Percentiles rank a stretch among this genome's conserved stretches.
These are phyloP conservation scores for Pestalotiopsis sp. DNA, from an alignment of 2,329 filamentous ascomycete species.

Conservation along the genomic window DNA sequence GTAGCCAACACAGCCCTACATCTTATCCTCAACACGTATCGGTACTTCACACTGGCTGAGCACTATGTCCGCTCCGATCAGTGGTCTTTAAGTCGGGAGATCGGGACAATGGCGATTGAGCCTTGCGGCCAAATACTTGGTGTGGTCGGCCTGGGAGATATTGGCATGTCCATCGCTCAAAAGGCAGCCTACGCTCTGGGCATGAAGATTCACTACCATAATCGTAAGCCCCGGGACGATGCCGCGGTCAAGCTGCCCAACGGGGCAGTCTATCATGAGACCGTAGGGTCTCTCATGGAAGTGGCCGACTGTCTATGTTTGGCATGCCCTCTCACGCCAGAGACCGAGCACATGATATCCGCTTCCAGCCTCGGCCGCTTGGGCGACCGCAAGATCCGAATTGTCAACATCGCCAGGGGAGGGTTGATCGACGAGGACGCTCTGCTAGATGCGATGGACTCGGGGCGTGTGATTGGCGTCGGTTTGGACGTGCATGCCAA, in stretches of 20 bases:
- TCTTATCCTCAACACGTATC: not conserved
- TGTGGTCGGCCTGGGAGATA: not conserved
- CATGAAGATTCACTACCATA: slow-evolving; percentile 3
- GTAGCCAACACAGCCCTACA: not conserved
- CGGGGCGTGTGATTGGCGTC: not conserved
- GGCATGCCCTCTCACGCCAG: not conserved
- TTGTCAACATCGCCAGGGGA: slow-evolving; percentile 4
- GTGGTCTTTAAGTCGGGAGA: not conserved
- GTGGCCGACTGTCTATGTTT: not conserved
- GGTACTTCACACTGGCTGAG: slow-evolving; percentile 37
- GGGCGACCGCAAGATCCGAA: slow-evolving; percentile 32
- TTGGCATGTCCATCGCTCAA: not conserved
- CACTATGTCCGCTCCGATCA: slow-evolving; percentile 38
- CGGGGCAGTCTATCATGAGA: not conserved
- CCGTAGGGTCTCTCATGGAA: not conserved
- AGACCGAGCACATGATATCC: slow-evolving; percentile 33
- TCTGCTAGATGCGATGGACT: not conserved
- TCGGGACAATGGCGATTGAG: not conserved
- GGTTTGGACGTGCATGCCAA: slow-evolving; percentile 1
- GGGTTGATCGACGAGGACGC: slow-evolving; percentile 5
- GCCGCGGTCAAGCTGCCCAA: not conserved
- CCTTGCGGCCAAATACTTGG: slow-evolving; percentile 30
- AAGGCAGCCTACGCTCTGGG: slow-evolving; percentile 17
- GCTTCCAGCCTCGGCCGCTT: slow-evolving; percentile 40
- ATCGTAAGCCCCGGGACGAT: not conserved